Percentiles rank a stretch among this genome's conserved stretches.
Evolutionary conservation across 345 rosid genomes (phyloP).

Genomic region (Bruguiera sexangula): DNA sequence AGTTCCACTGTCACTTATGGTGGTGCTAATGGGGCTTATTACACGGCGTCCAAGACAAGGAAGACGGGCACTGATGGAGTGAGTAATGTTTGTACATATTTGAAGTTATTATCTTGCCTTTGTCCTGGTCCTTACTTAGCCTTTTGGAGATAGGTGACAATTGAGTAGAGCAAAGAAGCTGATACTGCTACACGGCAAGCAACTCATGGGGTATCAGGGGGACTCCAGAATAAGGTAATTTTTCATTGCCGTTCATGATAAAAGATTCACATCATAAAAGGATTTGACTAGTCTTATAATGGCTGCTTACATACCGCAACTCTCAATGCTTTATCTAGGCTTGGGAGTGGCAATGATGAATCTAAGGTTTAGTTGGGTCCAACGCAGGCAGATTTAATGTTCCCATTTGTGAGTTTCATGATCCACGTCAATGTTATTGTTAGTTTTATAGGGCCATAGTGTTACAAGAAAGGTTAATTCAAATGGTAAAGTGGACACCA

Average conservation of each 20-base stretch:
- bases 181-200: constrained; percentile 66
- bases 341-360: too few species aligned
- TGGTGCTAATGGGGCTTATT: constrained; percentile 67
- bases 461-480: constrained; percentile 59
- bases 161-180: constrained; percentile 86
- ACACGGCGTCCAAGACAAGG: constrained; percentile 71
- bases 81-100: constrained; percentile 21
- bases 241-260: too few species aligned
- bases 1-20: constrained; percentile 78
- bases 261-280: too few species aligned
- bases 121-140: background rate
- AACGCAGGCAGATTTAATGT: background rate
- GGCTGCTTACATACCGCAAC: too few species aligned
- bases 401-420: background rate
- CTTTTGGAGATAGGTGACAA: constrained; percentile 43
- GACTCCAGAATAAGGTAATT: constrained; percentile 60
- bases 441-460: constrained; percentile 61
- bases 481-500: constrained; percentile 74
- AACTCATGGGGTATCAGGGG: constrained; percentile 63
- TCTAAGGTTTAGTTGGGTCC: too few species aligned
- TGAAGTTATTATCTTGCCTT: constrained; percentile 5
- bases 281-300: too few species aligned
- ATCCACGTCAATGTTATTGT: background rate
- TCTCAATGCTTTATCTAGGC: too few species aligned
- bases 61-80: constrained; percentile 91